Base-by-base conservation (phyloP, 2,329 filamentous ascomycete genomes). In the Uncinocarpus reesii region DNA sequence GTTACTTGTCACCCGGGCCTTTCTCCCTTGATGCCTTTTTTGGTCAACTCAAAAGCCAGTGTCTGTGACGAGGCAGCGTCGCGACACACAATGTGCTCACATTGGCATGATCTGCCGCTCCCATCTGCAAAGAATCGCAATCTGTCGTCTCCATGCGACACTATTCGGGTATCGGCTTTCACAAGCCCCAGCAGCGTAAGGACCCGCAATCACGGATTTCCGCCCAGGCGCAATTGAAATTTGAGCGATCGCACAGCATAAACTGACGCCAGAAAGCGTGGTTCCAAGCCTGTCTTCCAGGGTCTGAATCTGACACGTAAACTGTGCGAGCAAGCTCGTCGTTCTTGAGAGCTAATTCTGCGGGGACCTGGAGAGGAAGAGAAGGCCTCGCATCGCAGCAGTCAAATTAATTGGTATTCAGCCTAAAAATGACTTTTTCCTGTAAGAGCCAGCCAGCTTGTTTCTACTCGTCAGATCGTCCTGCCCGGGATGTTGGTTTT, bases 271-370 rank as follows among this genome's bases (percentile, higher is more conserved):
- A 40, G 7, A 24, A 37, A 40, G 18, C 21, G 15, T 37, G 36
- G 36, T 40, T 41, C 24, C 16, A 13, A 34, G 34, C 43, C 31
- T 26, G 11, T n/a, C 45, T 16, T 23, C 45, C n/a, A 15, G 15
- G 32, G 15, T 28, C 20, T 23, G 13, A 37, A 31, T 31, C 20
- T 46, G 43, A 46, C 32, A 46, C 34, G 43, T 46, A 31, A 3
- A 21, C 16, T 24, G 3, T 21, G 20, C 18, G 7, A 23, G 7
- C 34, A 28, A 28, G 26, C 26, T 6, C 26, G 6, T n/a, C n/a
- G n/a, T n/a, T n/a, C n/a, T n/a, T n/a, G n/a, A n/a, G n/a, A n/a
- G n/a, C n/a, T n/a, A n/a, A n/a, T n/a, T n/a, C n/a, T n/a, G 7
- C 31, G 7, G 31, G 13, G 7, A 34, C 15, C 31, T n/a, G 8